Percentiles rank a stretch among this genome's conserved stretches.
phyloP scores from a whole-genome alignment of 148 eudicot species.

The Rhododendron vialii region DNA sequence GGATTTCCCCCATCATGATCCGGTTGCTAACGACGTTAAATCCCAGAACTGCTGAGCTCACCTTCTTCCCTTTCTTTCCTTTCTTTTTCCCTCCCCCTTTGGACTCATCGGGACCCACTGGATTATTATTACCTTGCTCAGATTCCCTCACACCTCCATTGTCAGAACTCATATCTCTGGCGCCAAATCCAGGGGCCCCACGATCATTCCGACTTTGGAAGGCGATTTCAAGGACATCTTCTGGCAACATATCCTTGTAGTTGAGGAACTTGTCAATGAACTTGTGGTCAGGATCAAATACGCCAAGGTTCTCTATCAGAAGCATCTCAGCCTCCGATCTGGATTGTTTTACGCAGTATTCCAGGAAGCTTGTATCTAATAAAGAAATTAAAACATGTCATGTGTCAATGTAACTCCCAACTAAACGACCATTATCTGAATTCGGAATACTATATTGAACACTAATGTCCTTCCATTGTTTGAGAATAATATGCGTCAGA shows the following conservation, averaged over 20 bases:
- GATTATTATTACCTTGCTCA: constrained; percentile 19
- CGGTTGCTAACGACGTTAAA: constrained; percentile 96
- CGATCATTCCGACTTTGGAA: constrained; percentile 67
- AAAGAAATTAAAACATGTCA: neutral
- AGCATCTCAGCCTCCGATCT: constrained; percentile 87
- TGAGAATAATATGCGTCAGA: neutral
- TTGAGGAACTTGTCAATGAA: constrained; percentile 88
- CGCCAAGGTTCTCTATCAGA: constrained; percentile 71
- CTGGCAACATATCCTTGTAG: constrained; percentile 79
- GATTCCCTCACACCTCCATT: constrained; percentile 21
- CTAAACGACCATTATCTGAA: neutral
- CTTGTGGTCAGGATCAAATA: constrained; percentile 67
- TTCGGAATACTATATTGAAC: neutral
- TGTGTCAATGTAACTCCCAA: neutral
- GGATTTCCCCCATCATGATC: constrained; percentile 99
- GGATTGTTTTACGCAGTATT: constrained; percentile 78
- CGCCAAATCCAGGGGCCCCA: constrained; percentile 30
- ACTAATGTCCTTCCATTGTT: neutral
- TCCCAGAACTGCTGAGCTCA: constrained; percentile 70
- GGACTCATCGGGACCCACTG: constrained; percentile 36
- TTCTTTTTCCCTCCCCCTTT: constrained; percentile 84
- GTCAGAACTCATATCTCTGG: constrained; percentile 52
- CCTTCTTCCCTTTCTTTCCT: constrained; percentile 95
- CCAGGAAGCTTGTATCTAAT: constrained; percentile 87
- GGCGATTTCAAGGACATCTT: constrained; percentile 76